Evolutionary conservation across 2,329 filamentous ascomycete species (phyloP), one percentile per base, ranked within the genome.

Genomic region (Macrophomina pseudophaseolina): DNA sequence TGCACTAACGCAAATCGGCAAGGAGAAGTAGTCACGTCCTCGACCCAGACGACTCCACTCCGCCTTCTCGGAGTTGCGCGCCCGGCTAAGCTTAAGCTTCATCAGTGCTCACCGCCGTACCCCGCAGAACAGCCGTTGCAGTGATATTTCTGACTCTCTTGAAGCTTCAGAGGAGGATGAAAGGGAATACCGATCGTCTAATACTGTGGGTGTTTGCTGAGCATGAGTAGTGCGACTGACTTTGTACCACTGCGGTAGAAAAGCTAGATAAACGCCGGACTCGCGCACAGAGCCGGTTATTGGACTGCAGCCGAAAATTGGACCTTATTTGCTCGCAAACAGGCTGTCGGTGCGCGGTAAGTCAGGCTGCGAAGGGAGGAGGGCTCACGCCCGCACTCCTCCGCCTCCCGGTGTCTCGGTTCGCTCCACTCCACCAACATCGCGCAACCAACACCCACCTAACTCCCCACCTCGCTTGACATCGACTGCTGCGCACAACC

Each of bases 361-460:
- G 40, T 48, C 42, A 16, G 4, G 40, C 16, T 46, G 28, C 14
- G 23, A 28, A 16, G 44, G 33, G 11, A 40, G 44, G 44, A 49
- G 38, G 44, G 46, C 33, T 28, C 48, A 60, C 46, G 40, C 40
- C 30, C 42, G 40, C 28, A 35, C 4, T 35, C 12, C 32, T n/a
- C 54, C 38, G 38, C 40, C 54, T 48, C 32, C 44, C 42, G 58
- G 44, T 30, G 58, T 35, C n/a, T 40, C 58, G 58, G 58, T 5
- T 62, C 44, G 58, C 58, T 48, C 58, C 58, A 62, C 58, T 62
- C 44, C 6, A 62, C 58, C 23, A 62, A 52, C 40, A 48, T 51
- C 64, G 52, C 44, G 23, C 23, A 23, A 52, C 64, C 30, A 53
- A 49, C 44, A 49, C 30, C 58, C 23, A 23, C 23, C 23, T 23